Conservation (phyloP, 2,329 filamentous ascomycete genomes). For the Trichoderma simmonsii region DNA sequence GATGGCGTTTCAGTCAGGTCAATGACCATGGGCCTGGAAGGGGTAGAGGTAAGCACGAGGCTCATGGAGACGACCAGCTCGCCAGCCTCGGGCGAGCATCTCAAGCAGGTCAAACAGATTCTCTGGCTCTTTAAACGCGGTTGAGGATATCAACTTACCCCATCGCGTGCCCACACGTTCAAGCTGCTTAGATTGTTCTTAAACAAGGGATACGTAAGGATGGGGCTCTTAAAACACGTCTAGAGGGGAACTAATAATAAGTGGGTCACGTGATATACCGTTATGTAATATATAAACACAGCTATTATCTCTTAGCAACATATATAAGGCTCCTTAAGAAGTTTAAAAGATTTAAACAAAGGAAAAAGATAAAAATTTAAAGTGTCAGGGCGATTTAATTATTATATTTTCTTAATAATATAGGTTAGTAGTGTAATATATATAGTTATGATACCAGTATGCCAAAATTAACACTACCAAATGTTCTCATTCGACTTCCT, state of each 20-base stretch:
- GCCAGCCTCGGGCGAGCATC: conserved; percentile 6
- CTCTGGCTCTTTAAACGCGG: not conserved
- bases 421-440: not conserved
- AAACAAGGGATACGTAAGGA: not conserved
- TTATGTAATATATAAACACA: not conserved
- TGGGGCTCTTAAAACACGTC: not conserved
- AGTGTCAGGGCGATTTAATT: not conserved
- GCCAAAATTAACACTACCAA: not conserved
- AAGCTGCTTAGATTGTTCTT: not conserved
- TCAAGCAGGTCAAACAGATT: not conserved
- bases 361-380: not conserved
- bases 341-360: not conserved
- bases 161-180: conserved; percentile 16
- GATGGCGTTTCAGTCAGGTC: conserved; percentile 17
- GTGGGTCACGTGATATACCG: not conserved
- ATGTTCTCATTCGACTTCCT: not conserved
- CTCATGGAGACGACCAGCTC: conserved; percentile 10
- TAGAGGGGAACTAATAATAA: not conserved
- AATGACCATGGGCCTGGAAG: conserved; percentile 12
- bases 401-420: not conserved
- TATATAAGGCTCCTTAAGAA: not conserved
- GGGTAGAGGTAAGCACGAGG: conserved; percentile 17
- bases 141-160: conserved; percentile 13
- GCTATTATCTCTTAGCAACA: not conserved
- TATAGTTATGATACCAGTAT: not conserved